phyloP scores from a whole-genome alignment of 2,329 filamentous ascomycete genomes.

The Botryosphaeria dothidea region DNA sequence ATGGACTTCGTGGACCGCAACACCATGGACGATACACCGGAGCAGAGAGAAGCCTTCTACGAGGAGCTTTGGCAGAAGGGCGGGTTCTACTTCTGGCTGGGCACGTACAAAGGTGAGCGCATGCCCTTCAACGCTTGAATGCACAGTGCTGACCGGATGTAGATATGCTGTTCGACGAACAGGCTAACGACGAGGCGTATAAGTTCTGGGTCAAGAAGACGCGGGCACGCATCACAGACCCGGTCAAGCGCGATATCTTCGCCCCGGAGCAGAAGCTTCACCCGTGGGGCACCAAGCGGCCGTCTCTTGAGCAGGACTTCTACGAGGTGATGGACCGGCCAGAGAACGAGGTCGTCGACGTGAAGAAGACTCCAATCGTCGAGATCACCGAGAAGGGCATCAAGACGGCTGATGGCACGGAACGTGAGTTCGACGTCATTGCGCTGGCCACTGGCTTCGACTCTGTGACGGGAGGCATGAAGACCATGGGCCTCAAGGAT shows the following conservation, averaged over 20 bases:
- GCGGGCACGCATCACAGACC: constrained; percentile 44
- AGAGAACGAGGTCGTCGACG: constrained; percentile 45
- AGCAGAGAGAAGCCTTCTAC: constrained; percentile 47
- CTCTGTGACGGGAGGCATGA: constrained; percentile 45
- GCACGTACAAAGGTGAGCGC: constrained; percentile 34
- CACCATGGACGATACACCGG: constrained; percentile 49
- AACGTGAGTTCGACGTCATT: constrained; percentile 46
- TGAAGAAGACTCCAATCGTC: constrained; percentile 44
- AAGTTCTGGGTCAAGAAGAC: constrained; percentile 50
- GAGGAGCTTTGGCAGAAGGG: constrained; percentile 43
- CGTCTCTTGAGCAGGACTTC: constrained; percentile 48
- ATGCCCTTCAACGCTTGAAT: background rate
- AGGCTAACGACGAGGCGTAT: constrained; percentile 47
- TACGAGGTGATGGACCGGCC: constrained; percentile 48
- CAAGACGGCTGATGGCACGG: constrained; percentile 40
- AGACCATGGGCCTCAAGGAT: constrained; percentile 40
- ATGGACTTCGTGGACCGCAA: constrained; percentile 58
- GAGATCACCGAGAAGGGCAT: constrained; percentile 43
- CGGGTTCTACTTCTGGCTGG: constrained; percentile 45
- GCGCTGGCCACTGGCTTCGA: constrained; percentile 50
- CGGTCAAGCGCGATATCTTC: constrained; percentile 48
- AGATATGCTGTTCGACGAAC: constrained; percentile 42
- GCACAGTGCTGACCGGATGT: background rate
- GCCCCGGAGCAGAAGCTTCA: constrained; percentile 47
- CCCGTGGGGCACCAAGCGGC: constrained; percentile 50